phyloP scores from a whole-genome alignment of 305 asterid genomes.

The Solanum hybrid region DNA sequence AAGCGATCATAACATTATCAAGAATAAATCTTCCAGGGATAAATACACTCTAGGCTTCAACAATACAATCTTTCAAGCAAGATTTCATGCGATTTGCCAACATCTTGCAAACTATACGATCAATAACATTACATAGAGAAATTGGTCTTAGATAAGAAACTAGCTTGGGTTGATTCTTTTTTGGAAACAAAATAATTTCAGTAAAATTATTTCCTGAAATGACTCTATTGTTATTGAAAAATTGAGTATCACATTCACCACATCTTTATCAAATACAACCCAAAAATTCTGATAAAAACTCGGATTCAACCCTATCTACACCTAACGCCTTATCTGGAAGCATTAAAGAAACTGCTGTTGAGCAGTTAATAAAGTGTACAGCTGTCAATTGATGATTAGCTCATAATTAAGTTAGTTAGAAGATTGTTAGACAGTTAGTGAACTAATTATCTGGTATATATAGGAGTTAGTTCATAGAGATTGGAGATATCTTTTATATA shows the following conservation, averaged over 20 bases:
- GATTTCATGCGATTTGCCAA: neutral
- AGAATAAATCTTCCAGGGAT: neutral
- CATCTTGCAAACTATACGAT: neutral
- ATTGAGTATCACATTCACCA: neutral
- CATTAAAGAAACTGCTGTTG: neutral
- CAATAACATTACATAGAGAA: neutral
- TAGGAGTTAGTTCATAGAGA: too few relatives aligned
- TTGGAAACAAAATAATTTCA: too few relatives aligned
- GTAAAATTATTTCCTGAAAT: neutral
- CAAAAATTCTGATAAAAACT: neutral
- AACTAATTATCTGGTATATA: too few relatives aligned
- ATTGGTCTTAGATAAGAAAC: neutral
- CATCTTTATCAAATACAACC: neutral
- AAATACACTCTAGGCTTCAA: neutral
- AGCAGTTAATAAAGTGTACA: too few relatives aligned
- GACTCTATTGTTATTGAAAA: neutral
- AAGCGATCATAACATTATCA: too few relatives aligned
- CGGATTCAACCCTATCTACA: neutral
- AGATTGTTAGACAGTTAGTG: too few relatives aligned
- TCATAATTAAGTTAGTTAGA: too few relatives aligned
- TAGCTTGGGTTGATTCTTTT: too few relatives aligned
- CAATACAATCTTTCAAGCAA: too few relatives aligned
- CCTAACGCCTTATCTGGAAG: neutral
- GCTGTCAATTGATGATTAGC: too few relatives aligned
- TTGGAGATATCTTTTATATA: too few relatives aligned